Percentiles rank a stretch among this genome's conserved stretches.
These are phyloP conservation scores for Marsdenia floribunda DNA, from an alignment of 257 asterid species.

Conservation along the genomic window DNA sequence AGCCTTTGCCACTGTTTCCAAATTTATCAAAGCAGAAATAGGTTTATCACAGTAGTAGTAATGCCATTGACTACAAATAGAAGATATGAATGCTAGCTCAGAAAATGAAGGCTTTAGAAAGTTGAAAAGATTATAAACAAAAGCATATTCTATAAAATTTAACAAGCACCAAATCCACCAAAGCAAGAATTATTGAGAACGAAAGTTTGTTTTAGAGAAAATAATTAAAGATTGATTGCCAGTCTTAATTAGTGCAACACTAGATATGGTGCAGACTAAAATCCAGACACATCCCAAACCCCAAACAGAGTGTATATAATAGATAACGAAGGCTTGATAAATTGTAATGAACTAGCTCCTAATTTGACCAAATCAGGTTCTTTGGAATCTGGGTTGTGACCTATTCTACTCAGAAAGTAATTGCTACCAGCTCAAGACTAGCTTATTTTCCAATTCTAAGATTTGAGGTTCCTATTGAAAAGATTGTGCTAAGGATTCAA, in stretches of 20 bases:
- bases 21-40: slow-evolving; percentile 3
- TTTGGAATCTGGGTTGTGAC: background rate
- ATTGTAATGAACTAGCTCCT: background rate
- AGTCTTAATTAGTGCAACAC: background rate
- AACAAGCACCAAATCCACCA: background rate
- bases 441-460: no score
- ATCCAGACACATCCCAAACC: no score
- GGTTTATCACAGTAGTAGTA: background rate
- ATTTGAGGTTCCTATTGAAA: background rate
- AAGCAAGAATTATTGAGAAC: background rate
- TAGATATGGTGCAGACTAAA: background rate
- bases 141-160: background rate
- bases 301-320: background rate
- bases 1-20: slow-evolving; percentile 41
- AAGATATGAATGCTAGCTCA: background rate
- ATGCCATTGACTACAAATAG: background rate
- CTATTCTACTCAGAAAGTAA: no score
- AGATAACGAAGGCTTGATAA: background rate
- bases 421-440: no score
- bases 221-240: background rate
- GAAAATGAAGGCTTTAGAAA: background rate
- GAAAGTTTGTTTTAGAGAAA: background rate
- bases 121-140: background rate
- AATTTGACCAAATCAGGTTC: background rate
- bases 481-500: background rate